phyloP scores from a whole-genome alignment of 176 grass and related monocot species.

The Elaeis guineensis region DNA sequence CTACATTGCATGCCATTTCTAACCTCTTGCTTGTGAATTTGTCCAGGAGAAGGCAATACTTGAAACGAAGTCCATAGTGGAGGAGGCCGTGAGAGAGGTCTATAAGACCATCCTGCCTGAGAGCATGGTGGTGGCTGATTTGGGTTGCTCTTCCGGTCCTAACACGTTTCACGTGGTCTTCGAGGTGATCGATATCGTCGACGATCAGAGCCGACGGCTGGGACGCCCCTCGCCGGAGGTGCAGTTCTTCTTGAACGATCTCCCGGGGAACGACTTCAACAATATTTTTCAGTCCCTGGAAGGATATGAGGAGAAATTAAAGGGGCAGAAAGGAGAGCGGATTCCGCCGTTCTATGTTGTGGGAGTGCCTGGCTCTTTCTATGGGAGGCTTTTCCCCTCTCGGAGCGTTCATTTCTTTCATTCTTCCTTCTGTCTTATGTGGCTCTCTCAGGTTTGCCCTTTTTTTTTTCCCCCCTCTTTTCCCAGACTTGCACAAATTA shows the following conservation, averaged over 20 bases:
- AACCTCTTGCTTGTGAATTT: no score
- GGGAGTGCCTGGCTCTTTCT: slow-evolving; percentile 52
- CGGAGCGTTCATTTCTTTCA: slow-evolving; percentile 52
- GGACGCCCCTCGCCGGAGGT: slow-evolving; percentile 14
- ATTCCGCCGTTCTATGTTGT: slow-evolving; percentile 32
- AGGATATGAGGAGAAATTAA: neutral
- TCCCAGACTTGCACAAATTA: no score
- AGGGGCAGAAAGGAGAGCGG: neutral
- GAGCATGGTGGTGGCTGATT: slow-evolving; percentile 32
- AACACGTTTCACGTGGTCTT: slow-evolving; percentile 31
- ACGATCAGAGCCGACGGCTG: neutral
- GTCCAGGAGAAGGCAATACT: slow-evolving; percentile 28
- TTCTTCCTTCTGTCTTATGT: slow-evolving; percentile 53
- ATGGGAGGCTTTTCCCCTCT: slow-evolving; percentile 44
- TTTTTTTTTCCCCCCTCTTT: no score
- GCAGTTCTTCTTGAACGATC: slow-evolving; percentile 68
- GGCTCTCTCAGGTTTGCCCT: slow-evolving; percentile 39
- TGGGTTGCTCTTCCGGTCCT: slow-evolving; percentile 38
- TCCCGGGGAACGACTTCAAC: slow-evolving; percentile 51
- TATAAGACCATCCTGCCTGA: neutral
- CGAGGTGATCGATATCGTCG: slow-evolving; percentile 8
- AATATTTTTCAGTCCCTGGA: slow-evolving; percentile 27
- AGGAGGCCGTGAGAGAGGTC: slow-evolving; percentile 15
- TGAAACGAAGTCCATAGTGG: slow-evolving; percentile 14
- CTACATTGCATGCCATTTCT: no score